A percentile compares a stretch with the other conserved stretches of the same genome.
These are phyloP conservation scores for Xenoacremonium recifei DNA, from an alignment of 2,329 filamentous ascomycete species.

Conservation along the genomic window DNA sequence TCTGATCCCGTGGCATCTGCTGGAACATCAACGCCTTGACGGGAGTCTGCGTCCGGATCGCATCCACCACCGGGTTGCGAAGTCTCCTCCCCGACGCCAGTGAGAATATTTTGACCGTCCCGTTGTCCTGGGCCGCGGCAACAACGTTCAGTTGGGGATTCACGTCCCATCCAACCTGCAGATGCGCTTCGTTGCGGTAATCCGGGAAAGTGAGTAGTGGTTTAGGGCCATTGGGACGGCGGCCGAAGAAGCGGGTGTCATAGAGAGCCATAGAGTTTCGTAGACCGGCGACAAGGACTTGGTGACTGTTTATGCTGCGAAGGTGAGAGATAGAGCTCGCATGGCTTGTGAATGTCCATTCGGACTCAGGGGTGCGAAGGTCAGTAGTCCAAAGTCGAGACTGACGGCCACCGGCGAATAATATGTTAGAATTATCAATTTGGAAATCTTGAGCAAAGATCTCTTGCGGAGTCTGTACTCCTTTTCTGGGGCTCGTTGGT, in stretches of 20 bases:
- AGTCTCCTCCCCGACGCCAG: conserved; percentile 43
- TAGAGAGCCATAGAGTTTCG: conserved; percentile 51
- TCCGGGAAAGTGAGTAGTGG: conserved; percentile 48
- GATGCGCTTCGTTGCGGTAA: conserved; percentile 49
- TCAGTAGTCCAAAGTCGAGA: conserved; percentile 46
- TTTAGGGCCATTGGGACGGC: conserved; percentile 17
- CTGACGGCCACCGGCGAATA: conserved; percentile 53
- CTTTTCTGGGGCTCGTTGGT: conserved; percentile 18
- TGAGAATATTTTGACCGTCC: conserved; percentile 49
- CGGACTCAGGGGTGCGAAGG: conserved; percentile 34
- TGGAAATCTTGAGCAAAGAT: conserved; percentile 52
- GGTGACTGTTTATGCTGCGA: conserved; percentile 45
- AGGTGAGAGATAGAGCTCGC: conserved; percentile 48
- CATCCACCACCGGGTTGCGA: conserved; percentile 21
- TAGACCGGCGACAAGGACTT: conserved; percentile 53
- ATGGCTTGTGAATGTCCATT: conserved; percentile 34
- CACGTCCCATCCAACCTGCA: conserved; percentile 52
- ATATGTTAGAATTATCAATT: conserved; percentile 38
- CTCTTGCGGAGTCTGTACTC: conserved; percentile 28
- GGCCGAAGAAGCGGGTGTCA: conserved; percentile 48
- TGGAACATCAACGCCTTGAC: conserved; percentile 46
- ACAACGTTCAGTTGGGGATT: conserved; percentile 46
- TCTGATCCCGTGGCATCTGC: conserved; percentile 41
- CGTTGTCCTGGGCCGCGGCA: conserved; percentile 53
- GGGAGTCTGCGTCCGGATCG: conserved; percentile 26